Evolutionary conservation across 345 rosid species (phyloP).

Genomic region (Diplotaxis tenuifolia): DNA sequence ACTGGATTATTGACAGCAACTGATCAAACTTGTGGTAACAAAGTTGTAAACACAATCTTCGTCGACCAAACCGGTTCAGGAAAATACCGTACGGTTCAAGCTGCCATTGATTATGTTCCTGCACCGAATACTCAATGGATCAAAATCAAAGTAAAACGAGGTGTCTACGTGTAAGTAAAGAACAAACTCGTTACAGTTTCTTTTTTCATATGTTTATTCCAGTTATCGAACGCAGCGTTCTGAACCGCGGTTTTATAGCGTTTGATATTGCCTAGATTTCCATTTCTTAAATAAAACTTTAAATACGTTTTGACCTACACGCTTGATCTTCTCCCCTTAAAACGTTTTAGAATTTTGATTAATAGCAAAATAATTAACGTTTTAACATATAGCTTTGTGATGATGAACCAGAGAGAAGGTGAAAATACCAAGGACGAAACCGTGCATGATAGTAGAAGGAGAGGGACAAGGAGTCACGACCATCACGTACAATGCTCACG

Average conservation of each 20-base stretch:
- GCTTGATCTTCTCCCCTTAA: background rate
- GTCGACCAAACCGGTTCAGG: conserved; percentile 32
- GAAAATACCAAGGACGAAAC: conserved; percentile 36
- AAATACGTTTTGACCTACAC: background rate
- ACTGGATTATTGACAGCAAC: conserved; percentile 8
- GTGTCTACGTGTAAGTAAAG: conserved; percentile 35
- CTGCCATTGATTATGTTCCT: conserved; percentile 25
- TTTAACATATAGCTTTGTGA: background rate
- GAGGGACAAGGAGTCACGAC: conserved; percentile 32
- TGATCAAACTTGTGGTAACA: conserved; percentile 32
- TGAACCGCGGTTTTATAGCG: conserved; percentile 8
- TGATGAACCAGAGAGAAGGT: conserved; percentile 45
- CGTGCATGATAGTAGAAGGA: conserved; percentile 48
- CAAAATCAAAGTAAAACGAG: conserved; percentile 38
- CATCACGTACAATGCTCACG: conserved; percentile 37
- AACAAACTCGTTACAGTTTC: conserved; percentile 1
- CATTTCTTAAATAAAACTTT: background rate
- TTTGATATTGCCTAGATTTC: background rate
- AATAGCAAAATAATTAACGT: background rate
- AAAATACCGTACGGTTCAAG: conserved; percentile 19
- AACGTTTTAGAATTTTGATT: background rate
- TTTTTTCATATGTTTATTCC: background rate
- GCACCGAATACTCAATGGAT: conserved; percentile 25
- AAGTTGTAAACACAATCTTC: conserved; percentile 32
- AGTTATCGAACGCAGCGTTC: conserved; percentile 1